These are phyloP conservation scores for Aspergillus mulundensis DNA, from an alignment of 495 filamentous ascomycete genomes.

Conservation along the genomic window DNA sequence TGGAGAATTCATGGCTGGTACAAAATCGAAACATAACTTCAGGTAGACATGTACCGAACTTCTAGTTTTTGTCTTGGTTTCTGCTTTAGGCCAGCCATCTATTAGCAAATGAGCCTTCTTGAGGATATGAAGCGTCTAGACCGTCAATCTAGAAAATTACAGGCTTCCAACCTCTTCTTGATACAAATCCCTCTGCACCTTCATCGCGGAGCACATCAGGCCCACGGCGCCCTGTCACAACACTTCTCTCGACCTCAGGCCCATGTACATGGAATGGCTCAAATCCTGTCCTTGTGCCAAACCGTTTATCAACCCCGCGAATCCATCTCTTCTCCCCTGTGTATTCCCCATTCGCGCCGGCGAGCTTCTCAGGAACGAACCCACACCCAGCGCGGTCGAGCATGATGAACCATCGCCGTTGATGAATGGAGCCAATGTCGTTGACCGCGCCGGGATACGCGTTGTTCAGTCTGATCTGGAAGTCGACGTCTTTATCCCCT, in stretches of 20 bases:
- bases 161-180: constrained; percentile 54
- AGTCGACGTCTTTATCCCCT: constrained; percentile 24
- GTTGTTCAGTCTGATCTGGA: constrained; percentile 55
- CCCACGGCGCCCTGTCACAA: constrained; percentile 57
- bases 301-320: constrained; percentile 14
- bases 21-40: no score
- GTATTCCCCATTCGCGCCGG: constrained; percentile 4
- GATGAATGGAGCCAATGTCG: constrained; percentile 59
- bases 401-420: constrained; percentile 58
- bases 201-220: constrained; percentile 57
- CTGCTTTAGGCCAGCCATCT: no score
- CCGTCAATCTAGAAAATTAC: no score
- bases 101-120: no score
- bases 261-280: constrained; percentile 58
- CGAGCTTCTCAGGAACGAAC: constrained; percentile 33
- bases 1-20: no score
- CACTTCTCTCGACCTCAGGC: constrained; percentile 53
- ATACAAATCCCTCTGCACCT: constrained; percentile 49
- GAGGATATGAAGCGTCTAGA: no score
- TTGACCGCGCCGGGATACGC: constrained; percentile 62
- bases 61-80: no score
- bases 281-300: constrained; percentile 31
- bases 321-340: constrained; percentile 24
- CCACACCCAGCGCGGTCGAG: constrained; percentile 54
- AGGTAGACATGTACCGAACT: no score